phyloP scores from a whole-genome alignment of 352 stramenopile genomes.

The Elongisporangium anandrum region DNA sequence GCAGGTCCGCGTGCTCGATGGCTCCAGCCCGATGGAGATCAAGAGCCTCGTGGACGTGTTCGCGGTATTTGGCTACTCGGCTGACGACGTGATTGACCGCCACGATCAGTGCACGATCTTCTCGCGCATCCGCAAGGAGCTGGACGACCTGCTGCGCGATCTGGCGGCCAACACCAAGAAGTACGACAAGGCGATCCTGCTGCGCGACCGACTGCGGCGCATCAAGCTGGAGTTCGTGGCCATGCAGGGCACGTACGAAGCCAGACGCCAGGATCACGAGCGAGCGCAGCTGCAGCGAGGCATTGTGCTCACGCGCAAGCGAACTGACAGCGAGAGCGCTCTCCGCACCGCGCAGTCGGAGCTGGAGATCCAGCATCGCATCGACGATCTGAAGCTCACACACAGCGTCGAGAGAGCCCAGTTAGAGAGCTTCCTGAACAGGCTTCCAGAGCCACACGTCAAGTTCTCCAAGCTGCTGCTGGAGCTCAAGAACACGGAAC shows the following conservation, averaged over 20 bases:
- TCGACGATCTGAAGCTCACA: conserved; percentile 49
- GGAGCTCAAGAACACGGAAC: conserved; percentile 70
- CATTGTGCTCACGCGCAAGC: conserved; percentile 29
- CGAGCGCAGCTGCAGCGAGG: conserved; percentile 42
- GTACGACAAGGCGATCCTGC: conserved; percentile 63
- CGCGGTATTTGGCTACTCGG: conserved; percentile 54
- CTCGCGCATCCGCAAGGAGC: conserved; percentile 45
- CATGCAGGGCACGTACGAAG: conserved; percentile 62
- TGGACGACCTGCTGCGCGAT: conserved; percentile 52
- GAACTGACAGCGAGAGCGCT: conserved; percentile 29
- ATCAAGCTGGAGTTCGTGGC: conserved; percentile 70
- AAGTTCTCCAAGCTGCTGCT: conserved; percentile 74
- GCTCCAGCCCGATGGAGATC: conserved; percentile 52
- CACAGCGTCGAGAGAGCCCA: conserved; percentile 56
- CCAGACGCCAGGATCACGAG: conserved; percentile 42
- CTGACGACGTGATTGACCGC: conserved; percentile 60
- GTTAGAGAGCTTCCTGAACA: conserved; percentile 54
- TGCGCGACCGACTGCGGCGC: conserved; percentile 51
- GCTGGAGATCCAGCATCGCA: conserved; percentile 37
- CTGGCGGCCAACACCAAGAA: conserved; percentile 55
- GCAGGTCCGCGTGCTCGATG: conserved; percentile 39
- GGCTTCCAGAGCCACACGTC: conserved; percentile 48
- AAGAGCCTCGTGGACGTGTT: conserved; percentile 67
- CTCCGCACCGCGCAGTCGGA: conserved; percentile 22
- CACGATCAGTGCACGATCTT: conserved; percentile 77